Percentiles rank a stretch among this genome's conserved stretches.
Evolutionary conservation across 108 stramenopile species (phyloP).

Genomic region (Cylindrotheca fusiformis): DNA sequence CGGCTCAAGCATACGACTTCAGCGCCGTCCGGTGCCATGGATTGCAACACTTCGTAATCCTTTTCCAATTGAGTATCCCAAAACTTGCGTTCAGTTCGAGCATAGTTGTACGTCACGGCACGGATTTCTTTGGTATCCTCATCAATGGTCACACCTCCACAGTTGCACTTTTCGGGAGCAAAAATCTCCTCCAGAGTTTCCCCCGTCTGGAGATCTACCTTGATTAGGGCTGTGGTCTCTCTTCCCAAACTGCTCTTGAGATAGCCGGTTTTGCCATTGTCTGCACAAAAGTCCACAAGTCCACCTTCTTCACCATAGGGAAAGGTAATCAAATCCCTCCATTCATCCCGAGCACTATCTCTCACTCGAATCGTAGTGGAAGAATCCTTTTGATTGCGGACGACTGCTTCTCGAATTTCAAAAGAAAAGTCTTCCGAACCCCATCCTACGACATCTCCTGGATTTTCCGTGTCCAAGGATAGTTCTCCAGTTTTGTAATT

Average conservation of each 20-base stretch:
- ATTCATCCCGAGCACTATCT: slow-evolving; percentile 21
- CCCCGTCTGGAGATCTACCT: slow-evolving; percentile 57
- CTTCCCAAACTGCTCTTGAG: slow-evolving; percentile 47
- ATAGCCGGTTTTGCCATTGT: slow-evolving; percentile 46
- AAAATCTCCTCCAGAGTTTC: slow-evolving; percentile 52
- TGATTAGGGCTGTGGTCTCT: slow-evolving; percentile 62
- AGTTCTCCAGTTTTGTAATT: slow-evolving; percentile 3
- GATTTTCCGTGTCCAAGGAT: slow-evolving; percentile 55
- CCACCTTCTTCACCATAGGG: slow-evolving; percentile 61
- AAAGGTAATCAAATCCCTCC: slow-evolving; percentile 52
- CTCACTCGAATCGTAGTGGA: slow-evolving; percentile 46
- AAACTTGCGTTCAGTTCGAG: slow-evolving; percentile 52
- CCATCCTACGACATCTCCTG: slow-evolving; percentile 57
- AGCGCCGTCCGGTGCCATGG: slow-evolving; percentile 32
- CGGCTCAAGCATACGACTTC: slow-evolving; percentile 44
- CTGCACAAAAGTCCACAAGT: slow-evolving; percentile 48
- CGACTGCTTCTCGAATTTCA: slow-evolving; percentile 48
- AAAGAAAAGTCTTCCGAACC: slow-evolving; percentile 46
- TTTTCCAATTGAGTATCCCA: slow-evolving; percentile 54
- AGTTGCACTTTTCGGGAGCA: slow-evolving; percentile 55
- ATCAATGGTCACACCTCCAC: slow-evolving; percentile 49
- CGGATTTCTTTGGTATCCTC: slow-evolving; percentile 59
- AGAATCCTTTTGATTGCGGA: slow-evolving; percentile 41
- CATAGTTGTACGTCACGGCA: slow-evolving; percentile 57
- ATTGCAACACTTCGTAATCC: slow-evolving; percentile 46